A percentile compares a stretch with the other conserved stretches of the same genome.
These are phyloP conservation scores for Polyrhizophydium stewartii DNA, from an alignment of 371 early-diverging fungal genomes.

Conservation along the genomic window DNA sequence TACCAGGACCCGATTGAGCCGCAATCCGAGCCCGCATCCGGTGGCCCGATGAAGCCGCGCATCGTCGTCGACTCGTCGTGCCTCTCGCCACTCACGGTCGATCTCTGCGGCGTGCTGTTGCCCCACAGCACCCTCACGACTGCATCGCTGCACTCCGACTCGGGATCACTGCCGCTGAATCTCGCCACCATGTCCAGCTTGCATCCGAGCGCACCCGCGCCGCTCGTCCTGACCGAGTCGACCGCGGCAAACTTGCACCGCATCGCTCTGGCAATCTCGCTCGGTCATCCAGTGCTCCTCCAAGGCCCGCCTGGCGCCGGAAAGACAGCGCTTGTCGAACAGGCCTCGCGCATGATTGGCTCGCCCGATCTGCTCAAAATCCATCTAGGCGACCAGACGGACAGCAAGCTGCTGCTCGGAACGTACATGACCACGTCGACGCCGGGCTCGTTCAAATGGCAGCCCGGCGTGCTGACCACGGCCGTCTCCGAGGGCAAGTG, in stretches of 20 bases:
- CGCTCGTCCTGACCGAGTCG: constrained; percentile 69
- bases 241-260: constrained; percentile 68
- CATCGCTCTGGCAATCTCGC: constrained; percentile 78
- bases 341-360: constrained; percentile 73
- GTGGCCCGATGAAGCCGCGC: no score
- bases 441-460: constrained; percentile 94
- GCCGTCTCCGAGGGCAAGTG: constrained; percentile 96
- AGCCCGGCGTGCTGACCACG: constrained; percentile 91
- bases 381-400: constrained; percentile 98
- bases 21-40: not conserved
- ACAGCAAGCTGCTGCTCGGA: constrained; percentile 95
- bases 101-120: constrained; percentile 63
- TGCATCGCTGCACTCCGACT: no score
- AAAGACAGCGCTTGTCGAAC: constrained; percentile 92
- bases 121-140: constrained; percentile 3
- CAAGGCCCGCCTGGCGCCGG: constrained; percentile 94
- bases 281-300: constrained; percentile 82
- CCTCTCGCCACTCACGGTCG: constrained; percentile 22
- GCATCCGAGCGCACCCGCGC: not conserved
- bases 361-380: constrained; percentile 80
- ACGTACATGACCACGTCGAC: constrained; percentile 92
- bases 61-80: not conserved
- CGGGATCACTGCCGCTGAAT: not conserved
- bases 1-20: not conserved
- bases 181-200: not conserved